Evolutionary conservation across 768 basidiomycete genomes (phyloP), one percentile per base, ranked within the genome.

Genomic region (Boletus fagicola): DNA sequence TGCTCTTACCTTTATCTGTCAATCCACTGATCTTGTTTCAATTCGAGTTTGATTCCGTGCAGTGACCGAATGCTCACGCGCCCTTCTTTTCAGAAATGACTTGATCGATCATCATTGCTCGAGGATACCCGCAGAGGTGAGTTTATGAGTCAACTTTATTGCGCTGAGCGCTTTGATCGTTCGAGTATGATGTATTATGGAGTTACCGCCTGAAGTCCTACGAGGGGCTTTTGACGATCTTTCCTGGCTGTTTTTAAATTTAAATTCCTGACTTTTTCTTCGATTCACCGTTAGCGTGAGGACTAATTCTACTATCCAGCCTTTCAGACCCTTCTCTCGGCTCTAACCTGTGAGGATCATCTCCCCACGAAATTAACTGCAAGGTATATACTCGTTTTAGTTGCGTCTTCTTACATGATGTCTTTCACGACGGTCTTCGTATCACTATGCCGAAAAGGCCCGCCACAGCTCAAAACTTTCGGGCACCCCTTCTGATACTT

Each of bases 351-450:
- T 11, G 11, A 24, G 7, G 9, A 13, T 9, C 1, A 1, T 18
- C 18, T 13, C 3, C 22, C 9, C n/a, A 22, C 5, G 31, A 15
- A 26, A 6, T 36, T 2, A 11, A 15, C n/a, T 16, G 1, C 40
- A 45, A 65, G 64, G 68, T 69, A 30, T 55, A 33, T 60, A 42
- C 15, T 5, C 15, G 24, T 35, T 0, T 35, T 7, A 9, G 6
- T n/a, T 50, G 6, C 0, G 0, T 26, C 20, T 16, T 39, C 3
- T 39, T 43, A 9, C 8, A 56, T 62, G 68, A 67, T 69, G 70
- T 35, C 35, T 46, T 55, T 61, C 88, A 91, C 90, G 90, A 92
- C 90, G 90, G 90, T 92, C 90, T 91, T 89, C 90, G 90, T 91
- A 92, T 66, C 56, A 72, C 63, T 56, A 74, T 90, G 88, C 86